A percentile compares a stretch with the other conserved stretches of the same genome.
Evolutionary conservation across 2,329 filamentous ascomycete species (phyloP).

Genomic region (Ophiostoma pallidulum): DNA sequence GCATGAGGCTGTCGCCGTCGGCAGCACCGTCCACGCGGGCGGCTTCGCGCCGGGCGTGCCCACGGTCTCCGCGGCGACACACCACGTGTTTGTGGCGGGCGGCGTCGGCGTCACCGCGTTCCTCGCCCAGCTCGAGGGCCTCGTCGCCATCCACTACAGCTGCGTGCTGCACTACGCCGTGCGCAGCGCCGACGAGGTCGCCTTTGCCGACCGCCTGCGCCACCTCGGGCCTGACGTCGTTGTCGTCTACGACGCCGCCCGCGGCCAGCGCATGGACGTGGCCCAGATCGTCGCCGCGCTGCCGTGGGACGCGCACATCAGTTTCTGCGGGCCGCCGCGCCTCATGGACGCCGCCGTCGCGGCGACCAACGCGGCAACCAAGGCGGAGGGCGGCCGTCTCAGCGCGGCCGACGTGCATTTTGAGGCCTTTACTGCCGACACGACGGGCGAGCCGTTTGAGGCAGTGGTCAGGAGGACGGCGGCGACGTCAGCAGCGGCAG

Average conservation of each 20-base stretch:
- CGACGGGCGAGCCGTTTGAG: conserved; percentile 50
- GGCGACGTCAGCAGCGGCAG: conserved; percentile 27
- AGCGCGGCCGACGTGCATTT: conserved; percentile 45
- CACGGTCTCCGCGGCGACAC: conserved; percentile 36
- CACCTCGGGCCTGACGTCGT: conserved; percentile 27
- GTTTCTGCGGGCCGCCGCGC: conserved; percentile 49
- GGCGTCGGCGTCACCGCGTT: conserved; percentile 61
- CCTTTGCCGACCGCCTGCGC: conserved; percentile 42
- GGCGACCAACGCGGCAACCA: conserved; percentile 31
- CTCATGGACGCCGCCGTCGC: conserved; percentile 44
- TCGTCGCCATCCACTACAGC: conserved; percentile 37
- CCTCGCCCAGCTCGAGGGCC: conserved; percentile 36
- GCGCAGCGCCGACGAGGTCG: conserved; percentile 39
- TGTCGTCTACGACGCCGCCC: conserved; percentile 41
- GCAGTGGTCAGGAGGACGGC: conserved; percentile 32
- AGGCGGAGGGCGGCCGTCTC: too few relatives aligned
- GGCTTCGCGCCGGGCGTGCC: conserved; percentile 42
- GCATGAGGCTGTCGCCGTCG: conserved; percentile 37
- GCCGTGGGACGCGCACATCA: conserved; percentile 47
- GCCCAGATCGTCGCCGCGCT: conserved; percentile 33
- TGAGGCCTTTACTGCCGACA: conserved; percentile 47
- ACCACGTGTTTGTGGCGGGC: conserved; percentile 54
- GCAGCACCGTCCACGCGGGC: conserved; percentile 41
- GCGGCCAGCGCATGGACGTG: conserved; percentile 45
- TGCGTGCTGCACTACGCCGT: conserved; percentile 51